Evolutionary conservation across 2,329 filamentous ascomycete genomes (phyloP).

Genomic region (Periglandula ipomoeae): DNA sequence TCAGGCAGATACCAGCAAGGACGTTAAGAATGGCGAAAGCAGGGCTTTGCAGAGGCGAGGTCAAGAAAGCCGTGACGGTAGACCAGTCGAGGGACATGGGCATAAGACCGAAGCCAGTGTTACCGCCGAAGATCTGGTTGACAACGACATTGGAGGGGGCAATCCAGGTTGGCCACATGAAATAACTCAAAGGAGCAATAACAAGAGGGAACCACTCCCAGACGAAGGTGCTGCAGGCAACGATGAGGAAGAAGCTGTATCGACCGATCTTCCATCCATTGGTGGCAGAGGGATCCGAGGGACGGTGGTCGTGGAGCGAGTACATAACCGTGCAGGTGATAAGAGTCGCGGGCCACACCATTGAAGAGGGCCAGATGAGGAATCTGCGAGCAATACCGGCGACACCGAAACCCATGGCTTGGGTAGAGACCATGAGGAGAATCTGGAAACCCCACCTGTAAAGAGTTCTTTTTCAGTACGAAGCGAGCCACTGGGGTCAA

Average conservation of each 20-base stretch:
- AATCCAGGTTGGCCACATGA: constrained; percentile 54
- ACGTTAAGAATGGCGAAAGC: constrained; percentile 54
- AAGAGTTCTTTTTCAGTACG: constrained; percentile 14
- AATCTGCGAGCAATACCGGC: constrained; percentile 51
- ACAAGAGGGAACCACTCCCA: constrained; percentile 53
- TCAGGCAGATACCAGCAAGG: constrained; percentile 41
- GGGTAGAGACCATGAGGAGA: constrained; percentile 49
- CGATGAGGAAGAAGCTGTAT: constrained; percentile 47
- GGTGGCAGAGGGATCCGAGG: constrained; percentile 38
- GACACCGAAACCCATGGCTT: constrained; percentile 55
- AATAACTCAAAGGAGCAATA: constrained; percentile 50
- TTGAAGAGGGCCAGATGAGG: constrained; percentile 51
- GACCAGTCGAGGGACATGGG: constrained; percentile 62
- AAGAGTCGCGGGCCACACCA: constrained; percentile 55
- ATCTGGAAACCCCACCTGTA: constrained; percentile 43
- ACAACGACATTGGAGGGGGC: constrained; percentile 50
- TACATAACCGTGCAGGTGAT: constrained; percentile 55
- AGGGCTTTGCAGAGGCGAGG: constrained; percentile 49
- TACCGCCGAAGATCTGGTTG: constrained; percentile 58
- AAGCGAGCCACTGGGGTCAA: background rate
- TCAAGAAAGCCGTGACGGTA: constrained; percentile 45
- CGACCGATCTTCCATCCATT: constrained; percentile 52
- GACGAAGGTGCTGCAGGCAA: constrained; percentile 39
- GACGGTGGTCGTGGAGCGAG: constrained; percentile 52
- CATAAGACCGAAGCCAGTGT: constrained; percentile 50